Evolutionary conservation across 2,329 filamentous ascomycete species (phyloP).

Genomic region (Dothistroma septosporum): DNA sequence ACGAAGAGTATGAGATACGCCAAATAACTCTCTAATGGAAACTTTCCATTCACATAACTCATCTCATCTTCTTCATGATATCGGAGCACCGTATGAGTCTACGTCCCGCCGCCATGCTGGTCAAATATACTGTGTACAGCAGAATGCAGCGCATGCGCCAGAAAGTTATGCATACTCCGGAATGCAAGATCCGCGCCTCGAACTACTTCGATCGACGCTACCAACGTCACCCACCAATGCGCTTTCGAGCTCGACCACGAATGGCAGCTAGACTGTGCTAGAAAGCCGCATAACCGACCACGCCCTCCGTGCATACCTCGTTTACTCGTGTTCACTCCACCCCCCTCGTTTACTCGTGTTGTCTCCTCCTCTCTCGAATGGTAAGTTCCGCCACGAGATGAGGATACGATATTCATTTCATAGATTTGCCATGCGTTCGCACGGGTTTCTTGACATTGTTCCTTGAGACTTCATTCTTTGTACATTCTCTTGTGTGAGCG

Average conservation of each 20-base stretch:
- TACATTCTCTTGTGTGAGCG: too few species aligned
- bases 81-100: not conserved
- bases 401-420: not conserved
- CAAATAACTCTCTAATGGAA: not conserved
- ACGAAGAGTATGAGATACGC: too few species aligned
- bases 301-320: not conserved
- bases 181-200: not conserved
- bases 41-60: not conserved
- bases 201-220: not conserved
- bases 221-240: not conserved
- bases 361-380: too few species aligned
- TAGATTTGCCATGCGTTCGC: not conserved
- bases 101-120: not conserved
- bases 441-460: not conserved
- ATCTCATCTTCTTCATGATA: not conserved
- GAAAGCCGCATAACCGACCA: not conserved
- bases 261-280: not conserved
- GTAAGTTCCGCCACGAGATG: too few species aligned
- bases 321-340: not conserved
- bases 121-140: not conserved
- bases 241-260: not conserved
- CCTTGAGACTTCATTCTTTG: too few species aligned
- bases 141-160: not conserved
- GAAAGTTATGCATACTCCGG: not conserved
- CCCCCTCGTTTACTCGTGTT: too few species aligned